Percentiles rank a stretch among this genome's conserved stretches.
Conservation (phyloP, 2,329 filamentous ascomycete species). For the Botryotinia globosa region DNA sequence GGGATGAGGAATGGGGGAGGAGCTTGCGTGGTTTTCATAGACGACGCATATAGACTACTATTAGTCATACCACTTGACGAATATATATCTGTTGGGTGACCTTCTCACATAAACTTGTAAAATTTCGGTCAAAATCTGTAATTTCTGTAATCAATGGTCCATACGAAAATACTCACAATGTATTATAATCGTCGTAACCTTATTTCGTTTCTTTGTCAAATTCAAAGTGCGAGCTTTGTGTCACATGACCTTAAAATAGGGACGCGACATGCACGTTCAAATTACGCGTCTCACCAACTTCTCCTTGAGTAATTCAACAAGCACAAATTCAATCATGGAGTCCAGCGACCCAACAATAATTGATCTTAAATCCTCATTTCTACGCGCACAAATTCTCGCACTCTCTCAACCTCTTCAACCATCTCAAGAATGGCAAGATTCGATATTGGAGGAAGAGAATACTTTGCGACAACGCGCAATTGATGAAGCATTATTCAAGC, state of each 20-base stretch:
- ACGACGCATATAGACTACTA: neutral
- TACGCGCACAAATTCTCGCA: slow-evolving; percentile 36
- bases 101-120: neutral
- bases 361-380: slow-evolving; percentile 59
- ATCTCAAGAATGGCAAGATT: slow-evolving; percentile 45
- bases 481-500: slow-evolving; percentile 54
- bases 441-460: slow-evolving; percentile 44
- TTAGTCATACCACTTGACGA: neutral
- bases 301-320: neutral
- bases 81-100: neutral
- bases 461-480: slow-evolving; percentile 46
- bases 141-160: neutral
- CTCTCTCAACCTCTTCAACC: slow-evolving; percentile 39
- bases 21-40: neutral
- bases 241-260: neutral
- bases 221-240: neutral
- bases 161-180: neutral
- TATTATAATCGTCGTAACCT: neutral
- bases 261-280: neutral
- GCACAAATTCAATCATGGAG: neutral
- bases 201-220: neutral
- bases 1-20: neutral
- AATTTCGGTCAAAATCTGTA: neutral
- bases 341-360: slow-evolving; percentile 49
- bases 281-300: neutral